Base-by-base conservation (phyloP, 116 monocot species). In the Dioscorea cayenensis region DNA sequence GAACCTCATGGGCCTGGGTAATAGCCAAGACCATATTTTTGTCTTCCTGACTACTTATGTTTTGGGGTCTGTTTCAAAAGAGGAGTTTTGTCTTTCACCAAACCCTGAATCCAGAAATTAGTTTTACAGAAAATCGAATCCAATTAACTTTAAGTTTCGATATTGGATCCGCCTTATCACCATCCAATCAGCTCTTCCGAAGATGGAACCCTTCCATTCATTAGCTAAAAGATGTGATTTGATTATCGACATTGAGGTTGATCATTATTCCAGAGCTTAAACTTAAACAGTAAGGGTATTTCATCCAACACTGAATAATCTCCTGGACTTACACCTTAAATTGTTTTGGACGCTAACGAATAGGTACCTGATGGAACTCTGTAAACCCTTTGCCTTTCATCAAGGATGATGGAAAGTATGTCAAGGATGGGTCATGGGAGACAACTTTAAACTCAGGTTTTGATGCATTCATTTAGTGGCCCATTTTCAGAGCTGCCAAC, bases 351-450 rank as follows among this genome's bases (percentile, higher is more conserved):
- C 92, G 95, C 74, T 95, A 95, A 71, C 85, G 95, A 71, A 95
- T 95, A 80, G 95, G 95, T 64, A 95, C 92, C 73, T 96, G 18
- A 84, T 90, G 96, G 92, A 96, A 79, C 89, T 96, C n/a, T 84
- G 87, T 88, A 68, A 68, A 78, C 85, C 55, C 81, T 96, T 75
- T 86, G 92, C 69, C 92, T 96, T 84, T 82, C 96, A 79, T 92
- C 96, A n/a, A n/a, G 66, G 92, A 96, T 79, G 96, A 96, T 78
- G 96, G 96, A 73, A 96, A 83, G 72, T 87, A 77, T 62, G 88
- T 92, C 38, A 96, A 92, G 86, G 92, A 92, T 62, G 65, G 35
- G 2, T 32, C 29, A 65, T 65, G n/a, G 52, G 52, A 65, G 32
- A 23, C 3, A 10, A 27, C 21, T 0, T 23, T 21, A 62, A 23